Evolutionary conservation across 495 filamentous ascomycete species (phyloP), one percentile per base, ranked within the genome.

Genomic region (Podospora pseudocomata): DNA sequence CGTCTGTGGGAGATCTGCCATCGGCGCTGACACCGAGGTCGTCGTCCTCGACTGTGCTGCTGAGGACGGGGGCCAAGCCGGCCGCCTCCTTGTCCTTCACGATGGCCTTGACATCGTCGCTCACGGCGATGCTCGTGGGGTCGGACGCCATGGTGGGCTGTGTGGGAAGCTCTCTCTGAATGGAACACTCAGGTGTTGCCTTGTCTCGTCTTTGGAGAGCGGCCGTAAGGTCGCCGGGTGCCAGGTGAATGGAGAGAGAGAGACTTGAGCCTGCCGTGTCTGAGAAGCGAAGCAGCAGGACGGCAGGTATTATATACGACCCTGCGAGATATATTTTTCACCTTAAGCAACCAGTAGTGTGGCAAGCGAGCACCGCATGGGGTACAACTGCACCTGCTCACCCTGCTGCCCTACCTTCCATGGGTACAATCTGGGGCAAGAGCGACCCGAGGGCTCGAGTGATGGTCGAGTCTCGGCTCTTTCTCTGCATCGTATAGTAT

Each of bases 1-100:
- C 85, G 1, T 84, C 82, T 0, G 86, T 92, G 0, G 87, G 90
- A 5, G 11, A 9, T 4, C 59, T 58, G 63, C 64, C 66, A 28
- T 74, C 70, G 58, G 60, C 53, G 15, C 39, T 65, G 59, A 71
- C 55, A 54, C 70, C 70, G 3, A 72, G 49, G 4, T 67, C 62
- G 28, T 70, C 63, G 4, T 67, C 57, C 3, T 70, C 70, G 23
- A 26, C 59, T 19, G 57, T 11, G 26, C 26, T 34, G 23, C 64
- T 60, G 23, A 63, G 5, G 30, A 63, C 64, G 44, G 68, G 70
- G 32, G 53, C 60, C 19, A 67, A 20, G 26, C 27, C 61, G 62
- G 20, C 60, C 28, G 27, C 61, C 63, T 71, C 65, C 63, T 71
- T 73, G 49, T 69, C 67, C 65, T 66, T 60, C 28, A 39, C 58